Base-by-base conservation (phyloP, 1,139 yeast species). In the Geotrichum histeridarum region DNA sequence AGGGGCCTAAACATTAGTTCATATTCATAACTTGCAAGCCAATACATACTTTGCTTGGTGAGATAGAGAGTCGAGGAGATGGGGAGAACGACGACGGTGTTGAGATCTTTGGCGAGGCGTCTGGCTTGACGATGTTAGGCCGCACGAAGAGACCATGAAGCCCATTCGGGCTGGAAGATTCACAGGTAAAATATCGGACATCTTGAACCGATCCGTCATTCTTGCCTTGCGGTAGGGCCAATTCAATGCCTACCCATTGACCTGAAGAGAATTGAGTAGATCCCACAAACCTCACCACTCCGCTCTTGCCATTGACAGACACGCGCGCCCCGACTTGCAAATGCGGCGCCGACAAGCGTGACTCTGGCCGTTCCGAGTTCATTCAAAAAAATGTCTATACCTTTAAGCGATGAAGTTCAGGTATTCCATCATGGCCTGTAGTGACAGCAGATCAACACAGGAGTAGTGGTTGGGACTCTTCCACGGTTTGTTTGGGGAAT, bases 151-250 rank as follows among this genome's bases (percentile, higher is more conserved):
- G 60, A 2, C 96, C 96, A 65, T 77, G 75, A n/a, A 58, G 66
- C 4, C 48, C 50, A 8, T 55, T 56, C 1, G 55, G 54, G 12
- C 30, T 42, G 22, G 35, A 45, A 5, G 56, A 53, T 9, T 62
- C 60, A 51, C 87, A 77, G 1, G 73, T 69, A 61, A 89, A 87
- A 66, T 87, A 87, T 48, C 72, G 61, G 0, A 73, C 69, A 0
- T 84, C 89, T 22, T 79, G 73, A 0, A 87, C 80, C 4, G 81
- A 70, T 0, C 95, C 96, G 63, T 86, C 78, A 60, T 87, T 86
- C 67, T 82, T 84, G 0, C 95, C 95, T 0, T 61, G 61, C 0
- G 82, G 77, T 4, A 67, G 67, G 17, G 77, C 78, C 42, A 86
- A 71, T 62, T 84, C 89, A 2, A 87, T 72, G 0, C 95, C 95